Evolutionary conservation across 2,329 filamentous ascomycete genomes (phyloP).

Genomic region (Trichoderma atrobrunneum): DNA sequence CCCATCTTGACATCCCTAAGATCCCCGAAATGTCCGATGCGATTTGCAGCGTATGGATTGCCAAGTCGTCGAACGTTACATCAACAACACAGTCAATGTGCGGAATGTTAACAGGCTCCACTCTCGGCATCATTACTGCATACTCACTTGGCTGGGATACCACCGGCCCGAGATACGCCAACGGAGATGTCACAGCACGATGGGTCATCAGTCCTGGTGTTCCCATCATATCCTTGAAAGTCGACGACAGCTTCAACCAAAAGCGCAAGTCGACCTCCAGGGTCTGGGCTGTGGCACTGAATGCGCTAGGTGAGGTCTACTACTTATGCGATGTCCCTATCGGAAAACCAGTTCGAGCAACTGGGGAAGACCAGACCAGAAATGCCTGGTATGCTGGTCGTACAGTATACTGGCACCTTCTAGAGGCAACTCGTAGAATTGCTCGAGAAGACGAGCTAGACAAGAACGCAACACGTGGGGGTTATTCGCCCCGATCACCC

Average conservation of each 20-base stretch:
- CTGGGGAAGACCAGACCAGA: constrained; percentile 56
- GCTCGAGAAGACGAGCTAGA: constrained; percentile 72
- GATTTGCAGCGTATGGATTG: constrained; percentile 82
- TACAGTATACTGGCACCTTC: constrained; percentile 73
- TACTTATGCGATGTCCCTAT: constrained; percentile 73
- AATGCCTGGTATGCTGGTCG: constrained; percentile 79
- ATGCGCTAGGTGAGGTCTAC: constrained; percentile 88
- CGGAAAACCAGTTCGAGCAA: constrained; percentile 47
- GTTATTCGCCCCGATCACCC: constrained; percentile 78
- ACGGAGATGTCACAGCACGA: constrained; percentile 78
- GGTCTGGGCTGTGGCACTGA: constrained; percentile 89
- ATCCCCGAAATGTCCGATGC: constrained; percentile 68
- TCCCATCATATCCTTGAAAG: constrained; percentile 77
- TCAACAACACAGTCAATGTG: constrained; percentile 72
- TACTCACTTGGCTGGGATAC: constrained; percentile 68
- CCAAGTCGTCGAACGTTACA: constrained; percentile 73
- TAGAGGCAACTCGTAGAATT: constrained; percentile 72
- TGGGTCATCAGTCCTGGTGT: constrained; percentile 93
- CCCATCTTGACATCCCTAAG: constrained; percentile 71
- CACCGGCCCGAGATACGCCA: constrained; percentile 60
- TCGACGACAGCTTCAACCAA: constrained; percentile 78
- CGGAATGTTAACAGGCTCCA: constrained; percentile 80
- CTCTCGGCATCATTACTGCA: constrained; percentile 75
- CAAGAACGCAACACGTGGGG: constrained; percentile 63
- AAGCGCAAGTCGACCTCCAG: constrained; percentile 68